Evolutionary conservation across 208 protist genomes (phyloP).

Genomic region (Crithidia mellificae): DNA sequence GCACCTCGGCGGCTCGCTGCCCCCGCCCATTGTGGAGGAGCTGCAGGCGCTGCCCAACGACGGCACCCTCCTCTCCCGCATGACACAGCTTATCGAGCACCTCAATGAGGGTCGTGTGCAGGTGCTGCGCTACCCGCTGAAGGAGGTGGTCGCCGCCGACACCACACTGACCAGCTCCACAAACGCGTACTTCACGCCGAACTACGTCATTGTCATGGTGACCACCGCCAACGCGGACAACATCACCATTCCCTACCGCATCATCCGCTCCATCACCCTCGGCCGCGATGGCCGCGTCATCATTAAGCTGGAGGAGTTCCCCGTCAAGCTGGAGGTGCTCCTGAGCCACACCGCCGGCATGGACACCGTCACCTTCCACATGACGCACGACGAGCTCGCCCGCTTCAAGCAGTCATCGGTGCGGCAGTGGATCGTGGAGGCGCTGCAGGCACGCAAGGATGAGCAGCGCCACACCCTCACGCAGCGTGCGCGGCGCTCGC

Average conservation of each 20-base stretch:
- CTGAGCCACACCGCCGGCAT: conserved; percentile 75
- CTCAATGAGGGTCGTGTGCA: conserved; percentile 64
- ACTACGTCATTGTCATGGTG: conserved; percentile 84
- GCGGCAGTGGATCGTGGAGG: conserved; percentile 75
- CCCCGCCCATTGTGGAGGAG: conserved; percentile 39
- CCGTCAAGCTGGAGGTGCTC: conserved; percentile 78
- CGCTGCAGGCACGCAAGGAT: conserved; percentile 53
- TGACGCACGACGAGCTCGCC: conserved; percentile 53
- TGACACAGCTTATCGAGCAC: conserved; percentile 70
- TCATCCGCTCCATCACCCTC: conserved; percentile 81
- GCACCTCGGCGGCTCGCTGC: conserved; percentile 42
- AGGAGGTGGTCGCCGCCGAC: conserved; percentile 64
- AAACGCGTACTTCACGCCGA: conserved; percentile 76
- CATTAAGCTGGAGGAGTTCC: conserved; percentile 82
- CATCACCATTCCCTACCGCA: conserved; percentile 82
- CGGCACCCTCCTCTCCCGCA: conserved; percentile 62
- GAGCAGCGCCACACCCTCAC: conserved; percentile 27
- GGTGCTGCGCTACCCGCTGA: conserved; percentile 69
- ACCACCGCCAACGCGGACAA: conserved; percentile 82
- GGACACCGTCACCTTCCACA: conserved; percentile 77
- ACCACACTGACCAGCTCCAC: conserved; percentile 64
- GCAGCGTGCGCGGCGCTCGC: conserved; percentile 19
- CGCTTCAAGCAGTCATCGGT: conserved; percentile 80
- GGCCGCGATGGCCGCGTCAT: conserved; percentile 79
- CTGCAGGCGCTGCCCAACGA: conserved; percentile 75